Conservation (phyloP, 139 green algal species). For the Raphidocelis subcapitata region DNA sequence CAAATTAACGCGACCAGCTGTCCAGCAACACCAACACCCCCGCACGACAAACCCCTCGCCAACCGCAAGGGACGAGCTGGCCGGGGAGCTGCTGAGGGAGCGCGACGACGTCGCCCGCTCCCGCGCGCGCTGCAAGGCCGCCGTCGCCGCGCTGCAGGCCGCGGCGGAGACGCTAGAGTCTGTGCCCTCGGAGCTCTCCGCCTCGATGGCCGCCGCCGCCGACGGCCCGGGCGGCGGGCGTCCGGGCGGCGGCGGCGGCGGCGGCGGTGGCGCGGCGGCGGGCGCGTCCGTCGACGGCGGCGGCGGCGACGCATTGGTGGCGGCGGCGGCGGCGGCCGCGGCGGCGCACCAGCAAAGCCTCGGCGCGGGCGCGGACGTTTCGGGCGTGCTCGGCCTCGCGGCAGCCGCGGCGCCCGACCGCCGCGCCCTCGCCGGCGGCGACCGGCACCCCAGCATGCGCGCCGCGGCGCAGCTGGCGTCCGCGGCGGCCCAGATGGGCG, state of each 20-base stretch:
- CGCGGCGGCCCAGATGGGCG: too few species aligned
- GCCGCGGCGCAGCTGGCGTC: conserved; percentile 18
- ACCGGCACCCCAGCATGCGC: conserved; percentile 25
- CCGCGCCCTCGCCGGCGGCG: not conserved
- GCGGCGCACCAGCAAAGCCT: not conserved
- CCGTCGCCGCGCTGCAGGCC: conserved; percentile 27
- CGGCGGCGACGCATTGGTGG: conserved; percentile 2
- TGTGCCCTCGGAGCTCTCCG: conserved; percentile 49
- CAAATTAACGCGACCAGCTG: too few species aligned
- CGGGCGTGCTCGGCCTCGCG: not conserved
- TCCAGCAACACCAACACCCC: not conserved
- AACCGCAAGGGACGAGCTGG: conserved; percentile 69
- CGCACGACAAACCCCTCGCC: not conserved
- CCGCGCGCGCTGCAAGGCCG: conserved; percentile 15
- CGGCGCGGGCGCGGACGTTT: not conserved
- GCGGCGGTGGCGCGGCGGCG: not conserved
- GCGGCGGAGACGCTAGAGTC: conserved; percentile 56
- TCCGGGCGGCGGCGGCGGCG: not conserved
- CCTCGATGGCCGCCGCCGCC: not conserved
- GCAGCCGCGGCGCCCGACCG: not conserved
- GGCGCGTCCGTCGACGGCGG: not conserved
- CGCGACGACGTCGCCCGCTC: conserved; percentile 66
- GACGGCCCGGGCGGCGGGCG: too few species aligned
- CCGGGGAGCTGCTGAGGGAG: conserved; percentile 77
- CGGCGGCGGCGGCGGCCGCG: conserved; percentile 2